Percentiles rank a stretch among this genome's conserved stretches.
phyloP scores from a whole-genome alignment of 2,329 filamentous ascomycete genomes.

The Reticulascus tulasneorum region DNA sequence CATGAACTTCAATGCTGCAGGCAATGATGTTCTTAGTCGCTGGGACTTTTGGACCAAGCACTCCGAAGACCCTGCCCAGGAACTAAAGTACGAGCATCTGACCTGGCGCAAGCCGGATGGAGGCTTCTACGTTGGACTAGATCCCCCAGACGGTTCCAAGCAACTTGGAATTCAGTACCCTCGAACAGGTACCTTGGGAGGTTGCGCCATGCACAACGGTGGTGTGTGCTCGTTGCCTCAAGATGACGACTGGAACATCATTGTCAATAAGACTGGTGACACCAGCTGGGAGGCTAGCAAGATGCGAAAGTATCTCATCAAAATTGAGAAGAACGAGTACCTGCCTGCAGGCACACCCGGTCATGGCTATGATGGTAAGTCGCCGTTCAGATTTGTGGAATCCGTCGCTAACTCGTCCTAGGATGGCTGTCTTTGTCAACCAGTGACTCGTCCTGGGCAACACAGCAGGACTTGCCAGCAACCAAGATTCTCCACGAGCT shows the following conservation, averaged over 20 bases:
- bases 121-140: conserved; percentile 12
- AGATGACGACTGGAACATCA: conserved; percentile 44
- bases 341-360: conserved; percentile 27
- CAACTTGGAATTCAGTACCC: conserved; percentile 17
- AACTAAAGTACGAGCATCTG: conserved; percentile 40
- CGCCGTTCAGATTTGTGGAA: no score
- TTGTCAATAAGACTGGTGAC: conserved; percentile 48
- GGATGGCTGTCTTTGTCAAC: no score
- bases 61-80: conserved; percentile 43
- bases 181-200: conserved; percentile 19
- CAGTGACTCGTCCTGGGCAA: no score
- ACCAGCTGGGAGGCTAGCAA: conserved; percentile 42
- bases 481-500: no score
- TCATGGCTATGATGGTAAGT: conserved; percentile 53
- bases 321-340: conserved; percentile 41
- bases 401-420: no score
- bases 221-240: conserved; percentile 45
- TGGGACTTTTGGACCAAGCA: conserved; percentile 64
- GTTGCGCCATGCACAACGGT: conserved; percentile 30
- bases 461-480: no score
- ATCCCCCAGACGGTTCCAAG: conserved; percentile 13
- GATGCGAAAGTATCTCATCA: conserved; percentile 45
- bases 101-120: conserved; percentile 8
- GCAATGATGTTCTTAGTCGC: background rate
- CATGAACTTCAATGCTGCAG: background rate